Conservation (phyloP, 2,329 filamentous ascomycete species). For the Ceratocystis variospora region DNA sequence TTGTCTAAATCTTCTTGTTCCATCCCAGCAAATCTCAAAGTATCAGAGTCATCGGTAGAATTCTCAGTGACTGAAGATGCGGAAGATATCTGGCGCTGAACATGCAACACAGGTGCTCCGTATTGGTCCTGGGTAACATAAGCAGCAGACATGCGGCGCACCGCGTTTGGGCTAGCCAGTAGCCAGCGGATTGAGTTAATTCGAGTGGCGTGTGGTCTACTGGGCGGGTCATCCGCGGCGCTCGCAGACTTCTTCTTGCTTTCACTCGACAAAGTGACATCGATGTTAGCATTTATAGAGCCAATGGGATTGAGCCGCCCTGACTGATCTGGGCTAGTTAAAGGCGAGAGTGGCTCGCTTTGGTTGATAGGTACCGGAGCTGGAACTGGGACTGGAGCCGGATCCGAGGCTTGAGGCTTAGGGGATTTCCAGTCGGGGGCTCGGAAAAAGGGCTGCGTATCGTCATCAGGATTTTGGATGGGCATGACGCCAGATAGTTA, state of each 20-base stretch:
- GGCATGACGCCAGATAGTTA: background rate
- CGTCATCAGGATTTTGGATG: background rate
- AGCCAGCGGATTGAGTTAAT: conserved; percentile 15
- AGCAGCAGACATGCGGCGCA: conserved; percentile 8
- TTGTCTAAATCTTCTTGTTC: background rate
- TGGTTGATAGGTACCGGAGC: background rate
- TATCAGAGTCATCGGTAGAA: background rate
- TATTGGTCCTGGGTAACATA: conserved; percentile 6
- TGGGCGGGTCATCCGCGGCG: background rate
- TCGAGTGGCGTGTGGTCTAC: background rate
- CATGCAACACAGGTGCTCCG: conserved; percentile 5
- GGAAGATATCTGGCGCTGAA: background rate
- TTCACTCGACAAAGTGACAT: background rate
- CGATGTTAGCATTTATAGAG: background rate
- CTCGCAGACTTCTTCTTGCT: background rate
- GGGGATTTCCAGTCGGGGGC: conserved; percentile 1
- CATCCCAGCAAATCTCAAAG: background rate
- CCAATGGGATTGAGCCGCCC: background rate
- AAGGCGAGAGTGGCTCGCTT: conserved; percentile 15
- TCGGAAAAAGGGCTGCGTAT: conserved; percentile 6
- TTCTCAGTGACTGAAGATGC: background rate
- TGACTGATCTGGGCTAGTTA: conserved; percentile 8
- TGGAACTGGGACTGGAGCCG: background rate
- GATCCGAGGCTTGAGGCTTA: background rate
- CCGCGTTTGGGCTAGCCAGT: background rate